Evolutionary conservation across 2,329 filamentous ascomycete genomes (phyloP).

Genomic region (Fusarium heterosporum): DNA sequence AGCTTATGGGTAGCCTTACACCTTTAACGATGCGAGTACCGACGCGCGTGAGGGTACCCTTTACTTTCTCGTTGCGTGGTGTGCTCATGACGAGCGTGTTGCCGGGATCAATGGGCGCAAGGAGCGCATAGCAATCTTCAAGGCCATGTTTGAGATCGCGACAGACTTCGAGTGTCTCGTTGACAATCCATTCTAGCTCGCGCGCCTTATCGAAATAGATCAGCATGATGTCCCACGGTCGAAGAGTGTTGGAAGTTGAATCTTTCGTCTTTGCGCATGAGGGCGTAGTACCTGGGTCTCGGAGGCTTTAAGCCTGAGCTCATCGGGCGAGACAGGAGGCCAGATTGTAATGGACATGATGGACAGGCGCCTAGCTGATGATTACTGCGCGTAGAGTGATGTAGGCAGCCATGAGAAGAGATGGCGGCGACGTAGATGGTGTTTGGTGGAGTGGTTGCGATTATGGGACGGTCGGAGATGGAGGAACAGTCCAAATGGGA

Average conservation of each 20-base stretch:
- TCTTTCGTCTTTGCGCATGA: constrained; percentile 2
- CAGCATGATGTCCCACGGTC: constrained; percentile 42
- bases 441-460: constrained; percentile 11
- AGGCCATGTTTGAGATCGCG: constrained; percentile 72
- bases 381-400: not conserved
- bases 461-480: constrained; percentile 38
- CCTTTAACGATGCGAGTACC: constrained; percentile 94
- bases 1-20: constrained; percentile 62
- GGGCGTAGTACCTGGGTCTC: constrained; percentile 61
- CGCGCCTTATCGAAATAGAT: constrained; percentile 55
- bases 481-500: constrained; percentile 28
- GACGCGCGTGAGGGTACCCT: constrained; percentile 90
- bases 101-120: constrained; percentile 85
- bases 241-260: not conserved
- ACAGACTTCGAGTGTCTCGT: constrained; percentile 62
- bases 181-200: constrained; percentile 67
- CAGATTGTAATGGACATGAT: constrained; percentile 71
- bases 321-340: constrained; percentile 63
- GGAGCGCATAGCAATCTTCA: constrained; percentile 87
- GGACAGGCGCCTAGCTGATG: constrained; percentile 22
- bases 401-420: constrained; percentile 43
- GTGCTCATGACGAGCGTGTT: constrained; percentile 92
- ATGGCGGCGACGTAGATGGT: not conserved
- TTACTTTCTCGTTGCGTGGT: constrained; percentile 86
- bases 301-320: constrained; percentile 63